Evolutionary conservation across 2,329 filamentous ascomycete species (phyloP), one percentile per base, ranked within the genome.

Genomic region (Aspergillus neotritici): DNA sequence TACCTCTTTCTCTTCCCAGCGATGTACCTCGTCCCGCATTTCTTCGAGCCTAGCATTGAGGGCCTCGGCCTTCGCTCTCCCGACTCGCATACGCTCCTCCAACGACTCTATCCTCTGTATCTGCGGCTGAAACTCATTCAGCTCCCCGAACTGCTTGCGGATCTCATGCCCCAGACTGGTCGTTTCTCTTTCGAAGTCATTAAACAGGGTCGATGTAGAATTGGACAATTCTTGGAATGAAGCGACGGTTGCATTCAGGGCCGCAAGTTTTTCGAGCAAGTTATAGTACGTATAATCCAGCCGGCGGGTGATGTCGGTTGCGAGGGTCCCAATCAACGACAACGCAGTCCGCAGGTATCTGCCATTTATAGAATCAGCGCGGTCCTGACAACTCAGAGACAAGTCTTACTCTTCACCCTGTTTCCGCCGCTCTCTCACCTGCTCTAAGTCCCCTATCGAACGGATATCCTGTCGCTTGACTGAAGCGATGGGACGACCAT

Each of bases 371-470:
- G 9, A n/a, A 34, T 45, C 31, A 52, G 41, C 30, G 37, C 21
- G 28, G 35, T 38, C 21, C 47, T 2, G 34, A 29, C 14, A 36
- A 33, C 15, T 6, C 4, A 38, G 13, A 36, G 83, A 10, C 13
- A 34, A 3, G 7, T 81, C 83, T 63, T 80, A 90, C 61, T 82
- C 80, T 55, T 89, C 86, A 45, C 82, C 80, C 60, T 83, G 80
- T 64, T 87, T 88, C 84, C 91, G 93, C 39, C 73, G 72, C 58
- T 86, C 80, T 40, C 49, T 63, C 29, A 63, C 54, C 40, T 53
- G 54, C 33, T 63, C 61, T 37, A 71, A 49, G 42, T 70, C 65
- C 16, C 56, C 58, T 56, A 55, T 54, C 4, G 59, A 65, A 17
- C 55, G 51, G 30, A 63, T 55, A 32, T 64, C 63, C 32, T 54